Evolutionary conservation across 208 protist genomes (phyloP).

Genomic region (Lotmaria passim): DNA sequence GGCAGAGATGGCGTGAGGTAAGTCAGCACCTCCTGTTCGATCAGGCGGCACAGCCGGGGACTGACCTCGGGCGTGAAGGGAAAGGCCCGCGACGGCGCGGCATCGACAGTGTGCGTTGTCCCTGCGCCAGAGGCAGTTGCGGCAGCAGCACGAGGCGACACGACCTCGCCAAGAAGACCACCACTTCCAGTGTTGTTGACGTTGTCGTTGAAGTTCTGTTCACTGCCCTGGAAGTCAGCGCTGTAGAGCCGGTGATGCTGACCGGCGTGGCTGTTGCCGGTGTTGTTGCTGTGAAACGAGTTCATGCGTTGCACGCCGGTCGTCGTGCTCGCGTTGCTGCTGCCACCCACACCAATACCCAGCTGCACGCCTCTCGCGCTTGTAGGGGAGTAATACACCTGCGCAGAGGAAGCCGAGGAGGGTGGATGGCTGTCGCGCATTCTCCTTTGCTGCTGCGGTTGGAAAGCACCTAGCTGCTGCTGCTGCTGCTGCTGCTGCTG

Average conservation of each 20-base stretch:
- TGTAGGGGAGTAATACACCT: constrained; percentile 13
- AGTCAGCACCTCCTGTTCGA: constrained; percentile 69
- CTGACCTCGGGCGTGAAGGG: constrained; percentile 74
- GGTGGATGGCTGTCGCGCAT: not conserved
- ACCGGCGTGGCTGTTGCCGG: constrained; percentile 17
- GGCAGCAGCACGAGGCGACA: not conserved
- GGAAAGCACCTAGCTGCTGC: constrained; percentile 7
- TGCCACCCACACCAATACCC: not conserved
- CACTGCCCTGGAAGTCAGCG: constrained; percentile 4
- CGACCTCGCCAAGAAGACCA: not conserved
- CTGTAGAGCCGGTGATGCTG: not conserved
- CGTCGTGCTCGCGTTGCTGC: constrained; percentile 10
- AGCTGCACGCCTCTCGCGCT: not conserved
- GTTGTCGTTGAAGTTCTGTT: not conserved
- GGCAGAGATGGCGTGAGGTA: constrained; percentile 57
- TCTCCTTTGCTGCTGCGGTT: constrained; percentile 7
- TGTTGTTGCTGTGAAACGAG: constrained; percentile 12
- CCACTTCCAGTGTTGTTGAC: constrained; percentile 13
- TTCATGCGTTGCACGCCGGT: not conserved
- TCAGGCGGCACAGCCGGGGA: constrained; percentile 50
- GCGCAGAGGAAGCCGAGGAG: constrained; percentile 4
- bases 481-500: too few relatives aligned
- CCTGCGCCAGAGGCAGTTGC: not conserved
- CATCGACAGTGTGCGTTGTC: not conserved
- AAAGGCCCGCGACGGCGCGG: not conserved